These are phyloP conservation scores for Penicillium tannophilum DNA, from an alignment of 495 filamentous ascomycete species.

Conservation along the genomic window DNA sequence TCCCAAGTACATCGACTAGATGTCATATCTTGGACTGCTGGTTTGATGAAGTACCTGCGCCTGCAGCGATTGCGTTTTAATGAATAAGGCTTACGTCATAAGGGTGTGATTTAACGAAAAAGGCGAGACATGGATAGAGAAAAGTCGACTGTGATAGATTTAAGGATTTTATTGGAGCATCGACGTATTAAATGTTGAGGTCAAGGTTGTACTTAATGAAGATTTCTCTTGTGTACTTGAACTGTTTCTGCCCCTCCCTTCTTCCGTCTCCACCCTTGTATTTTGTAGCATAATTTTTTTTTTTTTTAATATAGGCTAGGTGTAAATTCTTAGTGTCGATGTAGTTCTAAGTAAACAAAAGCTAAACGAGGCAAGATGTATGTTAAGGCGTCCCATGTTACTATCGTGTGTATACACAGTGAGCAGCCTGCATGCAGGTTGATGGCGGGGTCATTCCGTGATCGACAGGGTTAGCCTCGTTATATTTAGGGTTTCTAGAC, in stretches of 20 bases:
- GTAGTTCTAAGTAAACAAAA: neutral
- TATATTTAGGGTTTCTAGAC: neutral
- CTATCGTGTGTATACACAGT: neutral
- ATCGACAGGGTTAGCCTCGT: neutral
- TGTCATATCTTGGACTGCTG: neutral
- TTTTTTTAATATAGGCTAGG: neutral
- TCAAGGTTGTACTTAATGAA: neutral
- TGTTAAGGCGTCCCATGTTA: neutral
- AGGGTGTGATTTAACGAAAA: neutral
- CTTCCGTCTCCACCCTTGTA: neutral
- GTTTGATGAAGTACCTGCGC: neutral
- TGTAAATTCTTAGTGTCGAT: too few species aligned
- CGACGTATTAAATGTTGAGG: neutral
- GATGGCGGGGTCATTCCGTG: neutral
- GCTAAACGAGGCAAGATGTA: neutral
- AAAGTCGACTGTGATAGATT: neutral
- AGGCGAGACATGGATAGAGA: neutral
- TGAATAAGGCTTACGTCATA: neutral
- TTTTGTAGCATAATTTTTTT: neutral
- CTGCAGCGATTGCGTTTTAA: conserved; percentile 1
- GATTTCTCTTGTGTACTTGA: neutral
- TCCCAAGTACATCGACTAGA: conserved; percentile 45
- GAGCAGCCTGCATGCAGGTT: neutral
- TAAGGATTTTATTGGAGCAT: neutral
- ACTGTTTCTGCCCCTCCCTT: neutral